Conservation (phyloP, 2,329 filamentous ascomycete genomes). For the Aspergillus sp. region DNA sequence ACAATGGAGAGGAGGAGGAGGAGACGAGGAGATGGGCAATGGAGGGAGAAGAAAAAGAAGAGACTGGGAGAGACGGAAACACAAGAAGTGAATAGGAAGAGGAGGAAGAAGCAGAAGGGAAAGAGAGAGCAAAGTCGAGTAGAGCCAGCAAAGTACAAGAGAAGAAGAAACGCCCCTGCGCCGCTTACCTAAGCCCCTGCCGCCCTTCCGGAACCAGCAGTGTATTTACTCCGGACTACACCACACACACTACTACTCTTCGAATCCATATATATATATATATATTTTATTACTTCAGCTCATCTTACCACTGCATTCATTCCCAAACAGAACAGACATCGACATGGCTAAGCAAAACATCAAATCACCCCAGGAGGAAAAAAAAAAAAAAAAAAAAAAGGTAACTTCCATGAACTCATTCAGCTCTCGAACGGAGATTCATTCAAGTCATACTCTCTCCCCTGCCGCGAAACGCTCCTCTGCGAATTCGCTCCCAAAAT, state of each 20-base stretch:
- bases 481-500: constrained; percentile 15
- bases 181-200: no score
- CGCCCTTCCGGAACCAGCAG: no score
- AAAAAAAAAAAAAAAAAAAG: background rate
- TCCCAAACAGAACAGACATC: no score
- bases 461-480: constrained; percentile 13
- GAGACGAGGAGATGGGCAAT: background rate
- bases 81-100: constrained; percentile 3
- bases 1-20: background rate
- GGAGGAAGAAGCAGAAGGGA: background rate
- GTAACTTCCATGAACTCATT: constrained; percentile 6
- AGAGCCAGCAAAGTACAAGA: constrained; percentile 7
- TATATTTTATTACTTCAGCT: no score
- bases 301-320: no score
- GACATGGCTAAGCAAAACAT: no score
- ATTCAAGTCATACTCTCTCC: constrained; percentile 19
- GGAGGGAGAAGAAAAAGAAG: constrained; percentile 1
- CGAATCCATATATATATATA: no score
- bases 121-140: no score
- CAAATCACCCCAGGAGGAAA: constrained; percentile 2
- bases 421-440: constrained; percentile 22
- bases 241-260: no score
- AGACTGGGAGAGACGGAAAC: constrained; percentile 1
- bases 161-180: constrained; percentile 3
- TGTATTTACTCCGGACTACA: no score